Evolutionary conservation across 805 yeast species (phyloP).

Genomic region (Priceomyces castillae): DNA sequence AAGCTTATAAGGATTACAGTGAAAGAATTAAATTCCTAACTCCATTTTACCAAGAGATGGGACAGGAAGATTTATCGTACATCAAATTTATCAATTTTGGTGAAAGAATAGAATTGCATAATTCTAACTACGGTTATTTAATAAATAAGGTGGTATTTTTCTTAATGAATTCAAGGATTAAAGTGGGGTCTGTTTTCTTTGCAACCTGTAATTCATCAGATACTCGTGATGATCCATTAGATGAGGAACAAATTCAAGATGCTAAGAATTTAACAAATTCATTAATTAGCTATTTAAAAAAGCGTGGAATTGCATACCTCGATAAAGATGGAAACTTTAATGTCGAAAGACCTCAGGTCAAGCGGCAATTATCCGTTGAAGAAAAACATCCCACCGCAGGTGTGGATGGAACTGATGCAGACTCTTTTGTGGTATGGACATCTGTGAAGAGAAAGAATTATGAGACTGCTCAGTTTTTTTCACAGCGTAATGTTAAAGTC

Average conservation of each 20-base stretch:
- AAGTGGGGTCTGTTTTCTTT: constrained; percentile 86
- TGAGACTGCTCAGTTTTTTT: constrained; percentile 72
- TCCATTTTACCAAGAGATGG: constrained; percentile 71
- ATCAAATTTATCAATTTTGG: constrained; percentile 91
- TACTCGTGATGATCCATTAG: constrained; percentile 74
- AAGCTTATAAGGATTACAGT: constrained; percentile 75
- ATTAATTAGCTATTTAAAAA: constrained; percentile 39
- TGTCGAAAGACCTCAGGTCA: constrained; percentile 5
- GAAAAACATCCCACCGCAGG: constrained; percentile 45
- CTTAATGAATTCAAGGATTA: constrained; percentile 85
- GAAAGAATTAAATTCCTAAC: constrained; percentile 66
- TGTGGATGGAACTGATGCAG: constrained; percentile 56
- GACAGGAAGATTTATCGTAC: constrained; percentile 55
- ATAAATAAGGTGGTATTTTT: constrained; percentile 89
- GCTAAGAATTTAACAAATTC: constrained; percentile 63
- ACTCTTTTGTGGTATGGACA: constrained; percentile 87
- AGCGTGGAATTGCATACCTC: constrained; percentile 33
- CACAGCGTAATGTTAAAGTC: constrained; percentile 58
- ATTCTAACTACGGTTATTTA: constrained; percentile 83
- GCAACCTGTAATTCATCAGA: constrained; percentile 70
- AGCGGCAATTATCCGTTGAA: constrained; percentile 25
- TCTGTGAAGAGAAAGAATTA: constrained; percentile 84
- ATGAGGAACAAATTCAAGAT: constrained; percentile 67
- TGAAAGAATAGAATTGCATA: constrained; percentile 73
- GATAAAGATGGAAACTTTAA: constrained; percentile 7